A percentile compares a stretch with the other conserved stretches of the same genome.
Evolutionary conservation across 345 rosid species (phyloP).

Genomic region (Rhodamnia argentea): DNA sequence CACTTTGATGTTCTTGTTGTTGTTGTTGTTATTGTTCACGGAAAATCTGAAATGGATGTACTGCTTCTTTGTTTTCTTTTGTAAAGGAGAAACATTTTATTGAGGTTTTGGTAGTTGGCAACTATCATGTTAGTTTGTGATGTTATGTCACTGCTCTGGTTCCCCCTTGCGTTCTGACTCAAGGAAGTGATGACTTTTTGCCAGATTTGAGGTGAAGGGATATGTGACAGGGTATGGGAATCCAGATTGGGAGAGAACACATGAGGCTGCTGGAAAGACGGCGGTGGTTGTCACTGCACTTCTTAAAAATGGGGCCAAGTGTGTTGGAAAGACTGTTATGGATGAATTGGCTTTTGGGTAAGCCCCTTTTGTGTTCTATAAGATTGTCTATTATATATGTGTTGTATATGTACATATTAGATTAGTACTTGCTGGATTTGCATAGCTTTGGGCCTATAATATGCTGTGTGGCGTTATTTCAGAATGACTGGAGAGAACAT

Average conservation of each 20-base stretch:
- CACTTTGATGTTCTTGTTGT: background rate
- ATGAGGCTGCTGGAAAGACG: conserved; percentile 56
- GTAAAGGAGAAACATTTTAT: background rate
- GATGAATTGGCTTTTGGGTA: conserved; percentile 84
- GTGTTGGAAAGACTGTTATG: conserved; percentile 82
- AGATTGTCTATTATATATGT: background rate
- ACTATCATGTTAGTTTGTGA: background rate
- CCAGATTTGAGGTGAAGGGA: conserved; percentile 78
- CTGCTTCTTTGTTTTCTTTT: background rate
- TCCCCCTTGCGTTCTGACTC: background rate
- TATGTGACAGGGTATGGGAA: conserved; percentile 76
- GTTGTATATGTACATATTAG: background rate
- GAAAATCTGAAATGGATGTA: background rate
- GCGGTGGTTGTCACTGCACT: conserved; percentile 61
- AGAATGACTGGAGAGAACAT: conserved; percentile 76
- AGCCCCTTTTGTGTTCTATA: background rate
- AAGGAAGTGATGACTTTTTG: background rate
- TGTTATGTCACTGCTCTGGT: background rate
- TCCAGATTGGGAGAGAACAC: conserved; percentile 77
- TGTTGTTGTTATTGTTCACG: background rate
- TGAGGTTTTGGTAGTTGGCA: background rate
- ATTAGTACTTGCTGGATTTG: background rate
- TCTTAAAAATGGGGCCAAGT: conserved; percentile 79
- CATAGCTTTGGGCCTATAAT: background rate
- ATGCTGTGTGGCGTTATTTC: background rate